These are phyloP conservation scores for Cryphonectria radicalis DNA, from an alignment of 2,329 filamentous ascomycete genomes.

Conservation along the genomic window DNA sequence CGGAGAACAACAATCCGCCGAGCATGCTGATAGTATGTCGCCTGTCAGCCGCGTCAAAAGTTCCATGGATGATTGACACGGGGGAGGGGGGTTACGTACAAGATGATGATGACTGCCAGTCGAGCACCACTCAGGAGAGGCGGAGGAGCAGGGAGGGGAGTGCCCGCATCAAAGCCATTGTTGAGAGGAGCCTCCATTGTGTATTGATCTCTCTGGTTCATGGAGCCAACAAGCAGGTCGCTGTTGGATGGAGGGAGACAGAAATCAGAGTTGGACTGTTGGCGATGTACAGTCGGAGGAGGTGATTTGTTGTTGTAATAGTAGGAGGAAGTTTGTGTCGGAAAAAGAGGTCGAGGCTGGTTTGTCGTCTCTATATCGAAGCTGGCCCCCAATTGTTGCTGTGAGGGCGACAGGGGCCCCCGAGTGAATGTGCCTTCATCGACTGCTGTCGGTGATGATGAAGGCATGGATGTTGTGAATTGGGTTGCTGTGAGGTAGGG, in stretches of 20 bases:
- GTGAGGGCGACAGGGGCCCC: background rate
- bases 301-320: slow-evolving; percentile 1
- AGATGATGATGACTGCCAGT: slow-evolving; percentile 23
- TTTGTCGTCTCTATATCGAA: slow-evolving; percentile 15
- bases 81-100: slow-evolving; percentile 12
- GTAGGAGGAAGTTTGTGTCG: slow-evolving; percentile 16
- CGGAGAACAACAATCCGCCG: slow-evolving; percentile 59
- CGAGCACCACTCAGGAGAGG: slow-evolving; percentile 18
- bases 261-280: slow-evolving; percentile 6
- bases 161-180: background rate
- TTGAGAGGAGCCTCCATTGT: slow-evolving; percentile 24
- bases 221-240: slow-evolving; percentile 20
- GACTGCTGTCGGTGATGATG: background rate
- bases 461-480: background rate
- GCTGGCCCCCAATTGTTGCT: slow-evolving; percentile 2
- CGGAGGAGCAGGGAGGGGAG: slow-evolving; percentile 8
- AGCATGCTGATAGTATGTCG: slow-evolving; percentile 46
- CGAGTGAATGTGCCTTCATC: background rate
- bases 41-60: slow-evolving; percentile 9
- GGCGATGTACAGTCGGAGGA: background rate
- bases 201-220: slow-evolving; percentile 20
- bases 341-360: slow-evolving; percentile 20
- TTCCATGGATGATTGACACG: background rate
- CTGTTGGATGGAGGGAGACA: slow-evolving; percentile 17
- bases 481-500: background rate